These are phyloP conservation scores for Talaromyces sp. DNA, from an alignment of 2,329 filamentous ascomycete genomes.

Conservation along the genomic window DNA sequence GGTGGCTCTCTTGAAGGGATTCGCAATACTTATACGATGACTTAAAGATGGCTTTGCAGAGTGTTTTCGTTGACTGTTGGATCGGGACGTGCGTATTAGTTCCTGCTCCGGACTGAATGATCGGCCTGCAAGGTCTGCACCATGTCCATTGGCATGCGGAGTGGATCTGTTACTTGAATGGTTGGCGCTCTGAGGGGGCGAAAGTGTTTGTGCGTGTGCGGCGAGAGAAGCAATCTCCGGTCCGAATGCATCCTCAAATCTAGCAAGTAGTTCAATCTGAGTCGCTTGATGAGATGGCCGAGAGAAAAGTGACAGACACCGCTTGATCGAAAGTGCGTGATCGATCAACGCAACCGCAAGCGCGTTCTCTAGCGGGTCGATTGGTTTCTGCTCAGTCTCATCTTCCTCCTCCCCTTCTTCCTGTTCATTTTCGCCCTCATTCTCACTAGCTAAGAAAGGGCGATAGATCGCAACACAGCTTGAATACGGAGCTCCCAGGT, in stretches of 20 bases:
- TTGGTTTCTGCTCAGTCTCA: slow-evolving; percentile 48
- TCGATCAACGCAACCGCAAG: slow-evolving; percentile 83
- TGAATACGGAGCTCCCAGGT: slow-evolving; percentile 68
- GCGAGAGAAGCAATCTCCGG: slow-evolving; percentile 64
- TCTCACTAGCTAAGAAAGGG: slow-evolving; percentile 61
- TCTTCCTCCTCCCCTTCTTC: slow-evolving; percentile 47
- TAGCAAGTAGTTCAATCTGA: slow-evolving; percentile 37
- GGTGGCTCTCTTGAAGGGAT: slow-evolving; percentile 42
- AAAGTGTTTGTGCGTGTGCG: slow-evolving; percentile 32
- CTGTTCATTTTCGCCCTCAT: slow-evolving; percentile 37
- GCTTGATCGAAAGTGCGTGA: slow-evolving; percentile 82
- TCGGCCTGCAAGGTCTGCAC: slow-evolving; percentile 23
- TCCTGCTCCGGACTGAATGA: slow-evolving; percentile 37
- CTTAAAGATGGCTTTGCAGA: slow-evolving; percentile 36
- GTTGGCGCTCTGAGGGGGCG: slow-evolving; percentile 41
- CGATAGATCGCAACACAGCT: slow-evolving; percentile 76
- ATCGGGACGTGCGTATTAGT: slow-evolving; percentile 31
- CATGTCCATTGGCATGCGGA: slow-evolving; percentile 25
- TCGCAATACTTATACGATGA: slow-evolving; percentile 43
- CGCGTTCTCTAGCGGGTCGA: slow-evolving; percentile 66
- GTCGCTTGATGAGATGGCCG: slow-evolving; percentile 54
- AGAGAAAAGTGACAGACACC: slow-evolving; percentile 68
- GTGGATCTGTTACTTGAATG: slow-evolving; percentile 25
- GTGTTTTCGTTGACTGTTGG: slow-evolving; percentile 30
- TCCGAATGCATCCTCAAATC: slow-evolving; percentile 49